These are phyloP conservation scores for Neonectria neomacrospora DNA, from an alignment of 2,329 filamentous ascomycete genomes.

Conservation along the genomic window DNA sequence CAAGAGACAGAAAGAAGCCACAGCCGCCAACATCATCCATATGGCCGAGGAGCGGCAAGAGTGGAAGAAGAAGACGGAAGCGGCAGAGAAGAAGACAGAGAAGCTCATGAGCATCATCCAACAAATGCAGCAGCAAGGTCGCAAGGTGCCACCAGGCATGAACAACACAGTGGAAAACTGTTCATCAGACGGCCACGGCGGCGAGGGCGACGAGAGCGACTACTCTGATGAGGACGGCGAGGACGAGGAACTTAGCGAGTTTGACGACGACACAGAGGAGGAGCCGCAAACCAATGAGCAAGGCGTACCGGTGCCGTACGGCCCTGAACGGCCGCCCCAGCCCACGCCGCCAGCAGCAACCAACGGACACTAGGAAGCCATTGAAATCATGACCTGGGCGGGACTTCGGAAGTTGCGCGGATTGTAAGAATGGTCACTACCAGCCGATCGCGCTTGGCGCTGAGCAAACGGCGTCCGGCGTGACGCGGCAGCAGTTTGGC, in stretches of 20 bases:
- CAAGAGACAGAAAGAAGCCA: conserved; percentile 92
- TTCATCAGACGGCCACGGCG: conserved; percentile 65
- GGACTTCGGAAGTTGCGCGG: conserved; percentile 21
- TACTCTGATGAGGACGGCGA: conserved; percentile 72
- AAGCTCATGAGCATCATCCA: conserved; percentile 95
- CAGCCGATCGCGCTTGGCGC: background rate
- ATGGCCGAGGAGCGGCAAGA: conserved; percentile 96
- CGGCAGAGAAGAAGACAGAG: conserved; percentile 77
- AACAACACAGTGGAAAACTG: conserved; percentile 68
- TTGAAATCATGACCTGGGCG: conserved; percentile 31
- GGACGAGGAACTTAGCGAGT: conserved; percentile 72
- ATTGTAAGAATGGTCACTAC: conserved; percentile 5
- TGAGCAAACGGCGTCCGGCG: conserved; percentile 10
- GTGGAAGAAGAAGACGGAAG: conserved; percentile 73
- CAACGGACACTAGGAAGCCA: conserved; percentile 57
- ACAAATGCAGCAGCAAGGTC: conserved; percentile 94
- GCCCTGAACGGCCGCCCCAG: conserved; percentile 61
- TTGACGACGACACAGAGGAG: conserved; percentile 70
- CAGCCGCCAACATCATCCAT: conserved; percentile 92
- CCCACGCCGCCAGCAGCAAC: conserved; percentile 48
- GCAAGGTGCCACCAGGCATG: conserved; percentile 76
- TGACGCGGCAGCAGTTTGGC: conserved; percentile 18
- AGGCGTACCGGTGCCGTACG: conserved; percentile 55
- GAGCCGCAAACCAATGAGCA: conserved; percentile 54
- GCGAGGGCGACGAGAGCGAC: conserved; percentile 69